Conservation (phyloP, 2,329 filamentous ascomycete species). For the Colletotrichum tabaci region DNA sequence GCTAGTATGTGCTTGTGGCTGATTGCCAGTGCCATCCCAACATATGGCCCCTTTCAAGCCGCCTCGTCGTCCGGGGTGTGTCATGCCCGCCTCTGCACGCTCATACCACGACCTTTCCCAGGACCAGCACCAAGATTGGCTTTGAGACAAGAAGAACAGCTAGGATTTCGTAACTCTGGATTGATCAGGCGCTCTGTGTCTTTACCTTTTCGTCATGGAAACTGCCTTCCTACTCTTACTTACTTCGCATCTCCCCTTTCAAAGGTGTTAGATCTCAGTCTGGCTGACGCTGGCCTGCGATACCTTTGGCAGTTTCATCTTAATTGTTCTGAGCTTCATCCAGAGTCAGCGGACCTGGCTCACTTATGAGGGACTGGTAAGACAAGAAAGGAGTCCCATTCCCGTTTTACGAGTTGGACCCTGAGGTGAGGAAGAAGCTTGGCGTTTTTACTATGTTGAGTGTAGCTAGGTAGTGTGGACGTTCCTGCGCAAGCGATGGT, state of each 20-base stretch:
- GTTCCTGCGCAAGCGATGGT: too few species aligned
- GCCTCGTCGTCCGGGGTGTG: too few species aligned
- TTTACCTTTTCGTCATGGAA: slow-evolving; percentile 53
- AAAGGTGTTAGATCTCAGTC: slow-evolving; percentile 45
- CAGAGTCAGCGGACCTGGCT: slow-evolving; percentile 59
- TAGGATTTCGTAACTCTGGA: slow-evolving; percentile 50
- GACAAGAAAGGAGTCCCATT: slow-evolving; percentile 46
- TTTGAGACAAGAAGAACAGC: slow-evolving; percentile 44
- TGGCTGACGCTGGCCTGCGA: slow-evolving; percentile 41
- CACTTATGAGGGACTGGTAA: slow-evolving; percentile 57
- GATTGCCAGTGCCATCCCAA: slow-evolving; percentile 60
- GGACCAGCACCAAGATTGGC: slow-evolving; percentile 55
- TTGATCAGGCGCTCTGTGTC: slow-evolving; percentile 53
- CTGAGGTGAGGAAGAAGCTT: slow-evolving; percentile 55
- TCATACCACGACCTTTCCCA: slow-evolving; percentile 21
- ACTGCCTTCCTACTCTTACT: slow-evolving; percentile 54
- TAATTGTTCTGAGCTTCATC: slow-evolving; percentile 54
- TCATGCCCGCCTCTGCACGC: slow-evolving; percentile 37
- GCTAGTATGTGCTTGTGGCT: neutral
- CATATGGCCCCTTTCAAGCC: slow-evolving; percentile 57
- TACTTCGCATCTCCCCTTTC: slow-evolving; percentile 53
- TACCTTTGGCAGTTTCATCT: slow-evolving; percentile 44
- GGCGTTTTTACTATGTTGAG: slow-evolving; percentile 56
- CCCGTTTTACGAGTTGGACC: slow-evolving; percentile 49
- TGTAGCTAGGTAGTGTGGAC: slow-evolving; percentile 33